phyloP scores from a whole-genome alignment of 2,329 filamentous ascomycete genomes.

The Fusarium compactum region DNA sequence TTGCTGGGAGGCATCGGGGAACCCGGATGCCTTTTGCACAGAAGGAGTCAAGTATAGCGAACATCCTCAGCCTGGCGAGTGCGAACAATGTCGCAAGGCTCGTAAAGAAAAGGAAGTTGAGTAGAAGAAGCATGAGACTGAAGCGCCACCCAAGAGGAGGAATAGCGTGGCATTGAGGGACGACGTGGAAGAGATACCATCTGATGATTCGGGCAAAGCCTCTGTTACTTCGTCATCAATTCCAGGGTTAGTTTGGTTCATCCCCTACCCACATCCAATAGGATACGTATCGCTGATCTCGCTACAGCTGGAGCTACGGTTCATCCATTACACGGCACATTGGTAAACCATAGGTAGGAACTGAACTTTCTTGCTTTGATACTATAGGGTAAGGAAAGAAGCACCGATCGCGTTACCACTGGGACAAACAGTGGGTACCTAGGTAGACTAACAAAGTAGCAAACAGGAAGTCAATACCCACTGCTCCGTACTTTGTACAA shows the following conservation, averaged over 20 bases:
- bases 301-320: slow-evolving; percentile 72
- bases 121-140: not conserved
- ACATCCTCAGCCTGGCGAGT: not conserved
- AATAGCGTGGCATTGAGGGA: not conserved
- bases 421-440: too few relatives aligned
- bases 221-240: too few relatives aligned
- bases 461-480: too few relatives aligned
- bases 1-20: not conserved
- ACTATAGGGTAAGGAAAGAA: too few relatives aligned
- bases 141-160: not conserved
- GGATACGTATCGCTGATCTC: slow-evolving; percentile 56
- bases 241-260: too few relatives aligned
- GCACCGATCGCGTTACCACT: too few relatives aligned
- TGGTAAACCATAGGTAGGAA: too few relatives aligned
- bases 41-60: not conserved
- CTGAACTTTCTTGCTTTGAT: too few relatives aligned
- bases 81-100: not conserved
- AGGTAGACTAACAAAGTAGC: too few relatives aligned
- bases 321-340: slow-evolving; percentile 54
- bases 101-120: not conserved
- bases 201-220: not conserved
- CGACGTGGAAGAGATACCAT: not conserved
- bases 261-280: slow-evolving; percentile 52
- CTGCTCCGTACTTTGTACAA: too few relatives aligned
- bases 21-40: not conserved